Base-by-base conservation (phyloP, 495 filamentous ascomycete genomes). In the Lophiotrema nucula region DNA sequence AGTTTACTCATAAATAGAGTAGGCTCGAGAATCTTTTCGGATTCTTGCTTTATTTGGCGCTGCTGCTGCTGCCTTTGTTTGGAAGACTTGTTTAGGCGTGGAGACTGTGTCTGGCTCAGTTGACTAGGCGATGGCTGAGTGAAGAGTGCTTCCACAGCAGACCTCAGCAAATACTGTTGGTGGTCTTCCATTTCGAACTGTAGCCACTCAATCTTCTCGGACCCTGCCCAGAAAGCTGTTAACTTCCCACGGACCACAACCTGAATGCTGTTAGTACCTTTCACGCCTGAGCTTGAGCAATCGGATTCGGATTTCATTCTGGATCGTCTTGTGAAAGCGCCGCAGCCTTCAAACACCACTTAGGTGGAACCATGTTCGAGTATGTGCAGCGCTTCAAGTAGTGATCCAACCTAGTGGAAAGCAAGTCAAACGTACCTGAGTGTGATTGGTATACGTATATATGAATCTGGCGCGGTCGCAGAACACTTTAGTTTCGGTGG, bases 81-180 rank as follows among this genome's bases (percentile, higher is more conserved):
- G 19, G 31, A 47, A 0, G 48, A 64, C 58, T 75, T 75, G 56
- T 58, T 70, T 65, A 74, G 65, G 23, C 74, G 73, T 3, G 74
- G 74, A 11, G 71, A 74, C 27, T 66, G 53, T 8, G 61, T 67
- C 41, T 67, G 56, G 27, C 38, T 60, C 19, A 62, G 15, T 21
- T 49, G 58, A 38, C 55, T 65, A 1, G 66, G 68, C 22, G 70
- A 66, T 22, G 45, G 37, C 41, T 60, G 56, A n/a, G 38, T 35
- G 21, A 69, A 64, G 16, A 70, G 48, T 4, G 24, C 24, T 49
- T 72, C 61, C 12, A 74, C 33, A 13, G 47, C 47, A 23, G 64
- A 15, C 18, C 64, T 45, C 27, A 64, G 52, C 39, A 74, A 56
- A 46, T 65, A 67, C 47, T 72, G 53, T 27, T 71, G 35, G 61